phyloP scores from a whole-genome alignment of 306 rosid species.

The Herpetospermum pedunculosum region DNA sequence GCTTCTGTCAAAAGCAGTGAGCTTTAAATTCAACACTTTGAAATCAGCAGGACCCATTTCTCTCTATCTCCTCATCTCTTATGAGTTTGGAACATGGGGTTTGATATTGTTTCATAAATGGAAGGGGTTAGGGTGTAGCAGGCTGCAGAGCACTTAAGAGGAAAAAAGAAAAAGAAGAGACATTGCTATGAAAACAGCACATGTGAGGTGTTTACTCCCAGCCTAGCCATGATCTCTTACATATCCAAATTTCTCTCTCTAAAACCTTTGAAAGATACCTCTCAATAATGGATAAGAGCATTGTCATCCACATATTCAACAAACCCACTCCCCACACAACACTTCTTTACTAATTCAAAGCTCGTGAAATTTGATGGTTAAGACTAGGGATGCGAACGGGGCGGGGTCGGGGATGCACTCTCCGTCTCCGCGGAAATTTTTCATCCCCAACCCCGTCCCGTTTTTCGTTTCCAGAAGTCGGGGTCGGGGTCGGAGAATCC shows the following conservation, averaged over 20 bases:
- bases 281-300: background rate
- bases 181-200: background rate
- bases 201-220: slow-evolving; percentile 5
- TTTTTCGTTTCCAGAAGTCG: too few species aligned
- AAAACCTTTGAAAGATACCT: background rate
- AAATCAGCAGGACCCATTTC: background rate
- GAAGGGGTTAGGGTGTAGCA: background rate
- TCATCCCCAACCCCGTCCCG: too few species aligned
- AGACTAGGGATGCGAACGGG: too few species aligned
- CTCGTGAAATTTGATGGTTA: too few species aligned
- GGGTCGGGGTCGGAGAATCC: too few species aligned
- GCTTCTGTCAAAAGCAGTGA: background rate
- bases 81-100: background rate
- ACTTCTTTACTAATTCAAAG: too few species aligned
- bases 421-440: too few species aligned
- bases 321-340: background rate
- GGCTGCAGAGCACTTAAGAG: background rate
- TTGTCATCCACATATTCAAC: background rate
- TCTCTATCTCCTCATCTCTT: background rate
- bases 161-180: background rate
- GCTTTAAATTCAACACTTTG: background rate
- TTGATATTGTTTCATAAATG: slow-evolving; percentile 3
- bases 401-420: too few species aligned
- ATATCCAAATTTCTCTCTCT: background rate
- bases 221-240: background rate